Conservation (phyloP, 345 rosid species). For the Litchi chinensis region DNA sequence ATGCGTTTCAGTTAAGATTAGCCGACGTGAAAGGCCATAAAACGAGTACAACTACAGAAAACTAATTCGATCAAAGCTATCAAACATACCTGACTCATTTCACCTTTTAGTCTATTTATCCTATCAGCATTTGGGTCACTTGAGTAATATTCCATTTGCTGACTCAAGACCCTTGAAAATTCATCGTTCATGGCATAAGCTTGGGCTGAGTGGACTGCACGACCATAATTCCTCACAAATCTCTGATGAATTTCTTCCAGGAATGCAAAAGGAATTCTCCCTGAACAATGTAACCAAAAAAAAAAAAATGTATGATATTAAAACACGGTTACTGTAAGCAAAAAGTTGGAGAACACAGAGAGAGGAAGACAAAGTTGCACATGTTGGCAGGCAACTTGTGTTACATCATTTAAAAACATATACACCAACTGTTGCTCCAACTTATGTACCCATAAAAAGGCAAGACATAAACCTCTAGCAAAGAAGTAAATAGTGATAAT, state of each 20-base stretch:
- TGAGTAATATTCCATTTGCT: constrained; percentile 87
- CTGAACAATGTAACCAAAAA: constrained; percentile 32
- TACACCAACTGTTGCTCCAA: not conserved
- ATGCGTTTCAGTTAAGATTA: not conserved
- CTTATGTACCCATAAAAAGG: not conserved
- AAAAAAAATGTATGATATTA: not conserved
- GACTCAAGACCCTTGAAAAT: constrained; percentile 90
- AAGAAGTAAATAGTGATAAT: not conserved
- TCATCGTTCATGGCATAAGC: constrained; percentile 97
- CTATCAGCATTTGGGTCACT: constrained; percentile 89
- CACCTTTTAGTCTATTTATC: constrained; percentile 87
- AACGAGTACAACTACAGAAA: not conserved
- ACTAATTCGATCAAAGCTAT: not conserved
- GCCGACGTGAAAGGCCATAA: not conserved
- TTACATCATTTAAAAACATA: not conserved
- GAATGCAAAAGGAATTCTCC: constrained; percentile 90
- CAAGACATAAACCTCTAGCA: not conserved
- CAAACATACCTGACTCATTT: constrained; percentile 80
- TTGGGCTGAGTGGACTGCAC: constrained; percentile 77
- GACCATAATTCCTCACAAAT: constrained; percentile 71
- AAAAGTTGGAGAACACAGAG: not conserved
- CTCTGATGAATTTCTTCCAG: constrained; percentile 94
- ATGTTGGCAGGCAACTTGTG: too few species aligned
- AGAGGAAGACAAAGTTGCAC: too few species aligned
- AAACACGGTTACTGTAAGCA: not conserved